Evolutionary conservation across 129 eudicot species (phyloP).

Genomic region (Solidago caesia): DNA sequence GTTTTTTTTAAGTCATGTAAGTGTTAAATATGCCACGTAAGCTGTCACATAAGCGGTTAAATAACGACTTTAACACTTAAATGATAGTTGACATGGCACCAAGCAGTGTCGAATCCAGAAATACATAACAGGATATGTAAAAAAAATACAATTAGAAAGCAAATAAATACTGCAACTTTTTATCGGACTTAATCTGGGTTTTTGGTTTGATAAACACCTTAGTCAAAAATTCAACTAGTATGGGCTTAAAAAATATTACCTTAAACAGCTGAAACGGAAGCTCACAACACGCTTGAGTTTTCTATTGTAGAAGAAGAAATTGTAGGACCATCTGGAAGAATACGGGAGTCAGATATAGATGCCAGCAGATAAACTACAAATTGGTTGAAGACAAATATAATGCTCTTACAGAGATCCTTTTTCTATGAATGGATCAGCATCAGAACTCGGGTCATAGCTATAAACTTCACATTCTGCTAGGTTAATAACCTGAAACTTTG

Average conservation of each 20-base stretch:
- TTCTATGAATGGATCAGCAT: conserved; percentile 82
- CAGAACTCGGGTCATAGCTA: conserved; percentile 82
- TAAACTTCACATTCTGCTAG: conserved; percentile 86
- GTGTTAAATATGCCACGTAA: too few relatives aligned
- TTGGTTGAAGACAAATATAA: background rate
- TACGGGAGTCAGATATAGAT: conserved; percentile 17
- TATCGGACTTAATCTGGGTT: too few relatives aligned
- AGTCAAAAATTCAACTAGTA: too few relatives aligned
- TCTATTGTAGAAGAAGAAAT: conserved; percentile 89
- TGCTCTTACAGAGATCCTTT: conserved; percentile 81
- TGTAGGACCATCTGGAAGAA: conserved; percentile 75
- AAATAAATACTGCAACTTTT: too few relatives aligned
- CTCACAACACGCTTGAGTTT: conserved; percentile 89
- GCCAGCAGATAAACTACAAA: conserved; percentile 4
- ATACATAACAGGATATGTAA: too few relatives aligned
- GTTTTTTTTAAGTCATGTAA: too few relatives aligned
- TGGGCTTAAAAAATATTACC: conserved; percentile 33
- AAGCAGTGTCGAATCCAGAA: too few relatives aligned
- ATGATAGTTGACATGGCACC: too few relatives aligned
- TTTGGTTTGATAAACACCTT: too few relatives aligned
- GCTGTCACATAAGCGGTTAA: too few relatives aligned
- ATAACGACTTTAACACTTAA: too few relatives aligned
- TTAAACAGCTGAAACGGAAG: conserved; percentile 81
- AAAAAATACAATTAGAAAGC: too few relatives aligned
- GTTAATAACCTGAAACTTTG: conserved; percentile 70